phyloP scores from a whole-genome alignment of 345 rosid genomes.

The Noccaea bulbosa region DNA sequence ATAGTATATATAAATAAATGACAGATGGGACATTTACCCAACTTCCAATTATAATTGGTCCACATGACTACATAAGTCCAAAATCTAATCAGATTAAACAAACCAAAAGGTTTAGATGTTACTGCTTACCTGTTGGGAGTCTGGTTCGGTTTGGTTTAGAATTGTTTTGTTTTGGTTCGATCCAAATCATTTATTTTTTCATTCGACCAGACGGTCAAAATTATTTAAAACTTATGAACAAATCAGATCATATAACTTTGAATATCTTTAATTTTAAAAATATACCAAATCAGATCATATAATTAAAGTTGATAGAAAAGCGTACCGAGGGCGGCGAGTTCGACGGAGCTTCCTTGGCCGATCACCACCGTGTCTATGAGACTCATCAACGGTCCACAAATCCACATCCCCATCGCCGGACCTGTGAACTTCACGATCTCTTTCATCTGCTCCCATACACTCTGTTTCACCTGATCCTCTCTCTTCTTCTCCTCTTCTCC shows the following conservation, averaged over 20 bases:
- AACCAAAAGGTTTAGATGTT: not conserved
- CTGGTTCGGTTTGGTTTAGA: not conserved
- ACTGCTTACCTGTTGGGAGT: not conserved
- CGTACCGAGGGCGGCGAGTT: slow-evolving; percentile 92
- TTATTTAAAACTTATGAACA: too few species aligned
- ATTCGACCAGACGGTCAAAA: too few species aligned
- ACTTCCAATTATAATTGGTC: slow-evolving; percentile 9
- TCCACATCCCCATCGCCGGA: slow-evolving; percentile 91
- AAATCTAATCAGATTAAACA: not conserved
- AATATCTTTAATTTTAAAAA: too few species aligned
- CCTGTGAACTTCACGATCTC: slow-evolving; percentile 84
- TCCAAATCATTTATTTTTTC: too few species aligned
- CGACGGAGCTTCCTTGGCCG: slow-evolving; percentile 87
- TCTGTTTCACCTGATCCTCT: slow-evolving; percentile 54
- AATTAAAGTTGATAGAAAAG: not conserved
- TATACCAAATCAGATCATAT: not conserved
- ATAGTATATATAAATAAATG: not conserved
- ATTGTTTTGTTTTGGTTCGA: too few species aligned
- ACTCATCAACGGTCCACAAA: slow-evolving; percentile 97
- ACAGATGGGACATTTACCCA: slow-evolving; percentile 7
- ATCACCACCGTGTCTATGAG: slow-evolving; percentile 87
- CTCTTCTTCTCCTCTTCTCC: slow-evolving; percentile 26
- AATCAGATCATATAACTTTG: not conserved
- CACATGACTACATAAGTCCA: not conserved
- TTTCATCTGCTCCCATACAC: slow-evolving; percentile 78